Evolutionary conservation across 73 alveolate genomes (phyloP).

Genomic region (Breviolum minutum): DNA sequence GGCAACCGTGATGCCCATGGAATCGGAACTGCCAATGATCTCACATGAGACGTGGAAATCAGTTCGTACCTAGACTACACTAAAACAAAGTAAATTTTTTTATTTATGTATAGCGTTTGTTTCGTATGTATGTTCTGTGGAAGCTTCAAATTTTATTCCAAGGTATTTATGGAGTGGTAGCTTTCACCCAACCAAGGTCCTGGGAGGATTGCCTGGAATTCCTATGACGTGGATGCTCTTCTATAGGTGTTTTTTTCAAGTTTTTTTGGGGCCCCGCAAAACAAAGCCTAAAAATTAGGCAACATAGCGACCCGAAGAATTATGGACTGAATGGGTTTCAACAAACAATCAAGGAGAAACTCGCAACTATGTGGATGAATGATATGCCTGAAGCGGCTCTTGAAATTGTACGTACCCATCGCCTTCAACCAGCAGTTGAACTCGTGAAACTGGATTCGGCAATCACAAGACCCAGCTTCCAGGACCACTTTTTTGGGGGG

Average conservation of each 20-base stretch:
- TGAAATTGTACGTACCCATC: background rate
- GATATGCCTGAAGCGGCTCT: background rate
- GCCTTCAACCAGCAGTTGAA: background rate
- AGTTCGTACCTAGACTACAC: too few relatives aligned
- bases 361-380: background rate
- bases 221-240: background rate
- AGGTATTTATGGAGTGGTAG: too few relatives aligned
- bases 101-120: too few relatives aligned
- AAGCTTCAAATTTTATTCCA: too few relatives aligned
- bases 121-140: too few relatives aligned
- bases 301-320: background rate
- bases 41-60: too few relatives aligned
- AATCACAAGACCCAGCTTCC: background rate
- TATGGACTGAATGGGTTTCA: background rate
- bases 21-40: too few relatives aligned
- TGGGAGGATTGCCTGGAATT: constrained; percentile 13
- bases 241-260: background rate
- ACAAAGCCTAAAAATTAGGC: background rate
- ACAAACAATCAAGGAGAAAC: background rate
- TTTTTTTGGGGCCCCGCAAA: background rate
- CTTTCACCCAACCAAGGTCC: background rate
- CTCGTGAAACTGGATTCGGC: background rate
- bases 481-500: background rate
- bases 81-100: too few relatives aligned
- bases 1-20: too few relatives aligned